Base-by-base conservation (phyloP, 179 eudicot genomes). In the Silene coronaria region DNA sequence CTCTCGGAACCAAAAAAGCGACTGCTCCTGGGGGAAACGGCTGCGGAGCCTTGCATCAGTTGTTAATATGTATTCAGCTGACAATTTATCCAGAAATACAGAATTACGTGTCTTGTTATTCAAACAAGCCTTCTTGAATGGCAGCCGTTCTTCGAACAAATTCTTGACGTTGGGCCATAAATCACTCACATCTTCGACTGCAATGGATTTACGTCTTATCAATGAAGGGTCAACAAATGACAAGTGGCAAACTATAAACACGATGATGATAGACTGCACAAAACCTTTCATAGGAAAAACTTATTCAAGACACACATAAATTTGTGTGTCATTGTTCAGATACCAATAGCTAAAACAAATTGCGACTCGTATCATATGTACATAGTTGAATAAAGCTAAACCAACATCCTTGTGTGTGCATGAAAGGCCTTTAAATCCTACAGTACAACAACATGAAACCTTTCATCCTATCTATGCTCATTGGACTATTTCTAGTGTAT, bases 181-280 rank as follows among this genome's bases (percentile, higher is more conserved):
- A 83, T 95, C 91, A 65, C 95, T 92, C 75, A 95, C 97, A 81
- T 95, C 99, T 88, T 92, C 99, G 79, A 95, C 99, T 95, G 91
- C 45, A 84, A 84, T 34, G 16, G 79, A 77, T 13, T 69, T 17
- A 23, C 10, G 32, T 30, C 58, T 73, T 22, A 77, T 80, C 80
- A 70, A 70, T 2, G 27, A 59, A 69, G 34, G 11, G 16, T 46
- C n/a, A 10, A 24, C 26, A 69, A 67, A 55, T 46, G 16, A 9
- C 12, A 71, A 13, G 16, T 23, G 10, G 10, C n/a, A 71, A 42
- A 42, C 11, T 42, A 11, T 42, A 42, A 36, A 42, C n/a, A 9
- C 2, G n/a, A 38, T 13, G 2, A 46, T 19, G 57, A 46, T 19
- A 51, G 30, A 76, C 4, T n/a, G 27, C 58, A 48, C 32, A 73